Percentiles rank a stretch among this genome's conserved stretches.
phyloP scores from a whole-genome alignment of 164 flowering plant species.

The Taxillus chinensis region DNA sequence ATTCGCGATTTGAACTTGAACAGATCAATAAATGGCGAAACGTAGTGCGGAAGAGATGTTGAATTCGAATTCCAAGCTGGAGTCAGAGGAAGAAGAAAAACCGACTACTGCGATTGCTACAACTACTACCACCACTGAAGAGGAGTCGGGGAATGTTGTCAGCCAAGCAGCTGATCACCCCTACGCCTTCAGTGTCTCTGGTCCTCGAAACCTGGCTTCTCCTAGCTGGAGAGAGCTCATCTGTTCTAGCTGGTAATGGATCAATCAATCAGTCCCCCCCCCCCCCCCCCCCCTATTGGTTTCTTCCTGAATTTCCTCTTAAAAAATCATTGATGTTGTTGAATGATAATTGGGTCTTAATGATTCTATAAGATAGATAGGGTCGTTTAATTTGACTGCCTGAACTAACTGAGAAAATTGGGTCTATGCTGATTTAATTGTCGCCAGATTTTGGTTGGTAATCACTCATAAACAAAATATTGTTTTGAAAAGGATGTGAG shows the following conservation, averaged over 20 bases:
- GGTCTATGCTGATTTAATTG: too few species aligned
- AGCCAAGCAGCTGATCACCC: slow-evolving; percentile 37
- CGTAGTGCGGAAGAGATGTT: slow-evolving; percentile 14
- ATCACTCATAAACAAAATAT: too few species aligned
- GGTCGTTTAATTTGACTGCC: too few species aligned
- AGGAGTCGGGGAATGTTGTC: neutral
- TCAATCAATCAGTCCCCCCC: slow-evolving; percentile 6
- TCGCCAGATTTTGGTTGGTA: too few species aligned
- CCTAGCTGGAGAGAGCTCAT: slow-evolving; percentile 84
- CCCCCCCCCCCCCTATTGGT: neutral
- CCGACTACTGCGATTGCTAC: too few species aligned
- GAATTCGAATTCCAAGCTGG: neutral
- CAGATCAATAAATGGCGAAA: slow-evolving; percentile 23
- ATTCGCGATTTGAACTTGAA: too few species aligned
- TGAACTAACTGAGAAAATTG: too few species aligned
- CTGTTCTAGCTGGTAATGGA: slow-evolving; percentile 63
- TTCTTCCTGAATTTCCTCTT: neutral
- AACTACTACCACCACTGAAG: neutral
- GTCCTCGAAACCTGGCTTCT: slow-evolving; percentile 71
- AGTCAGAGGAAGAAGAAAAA: neutral
- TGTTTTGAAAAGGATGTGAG: too few species aligned
- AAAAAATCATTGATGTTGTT: neutral
- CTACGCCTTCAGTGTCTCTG: slow-evolving; percentile 76
- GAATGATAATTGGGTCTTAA: neutral
- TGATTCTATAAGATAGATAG: neutral